Evolutionary conservation across 78 protist genomes (phyloP).

Genomic region (Tieghemostelium lacteum): DNA sequence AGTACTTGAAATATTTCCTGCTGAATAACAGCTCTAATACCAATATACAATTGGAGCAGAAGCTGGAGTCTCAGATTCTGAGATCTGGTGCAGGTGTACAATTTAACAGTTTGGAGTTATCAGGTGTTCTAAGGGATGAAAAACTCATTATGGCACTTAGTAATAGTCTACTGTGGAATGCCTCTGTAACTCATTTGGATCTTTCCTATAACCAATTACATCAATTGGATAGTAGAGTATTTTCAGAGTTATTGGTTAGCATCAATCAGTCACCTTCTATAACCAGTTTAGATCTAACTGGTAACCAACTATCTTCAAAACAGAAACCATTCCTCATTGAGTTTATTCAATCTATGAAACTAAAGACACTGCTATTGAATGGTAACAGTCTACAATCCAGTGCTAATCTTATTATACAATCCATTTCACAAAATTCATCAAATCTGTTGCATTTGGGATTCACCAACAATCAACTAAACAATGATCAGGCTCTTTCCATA

Average conservation of each 20-base stretch:
- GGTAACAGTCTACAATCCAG: slow-evolving; percentile 15
- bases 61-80: slow-evolving; percentile 4
- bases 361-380: slow-evolving; percentile 40
- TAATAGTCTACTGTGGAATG: slow-evolving; percentile 48
- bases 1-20: slow-evolving; percentile 19
- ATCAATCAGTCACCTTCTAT: slow-evolving; percentile 39
- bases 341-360: slow-evolving; percentile 66
- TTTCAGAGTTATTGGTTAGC: slow-evolving; percentile 32
- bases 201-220: slow-evolving; percentile 20
- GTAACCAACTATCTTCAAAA: slow-evolving; percentile 15
- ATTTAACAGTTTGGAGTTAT: slow-evolving; percentile 31
- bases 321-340: slow-evolving; percentile 49
- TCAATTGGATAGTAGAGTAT: slow-evolving; percentile 6
- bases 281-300: slow-evolving; percentile 20
- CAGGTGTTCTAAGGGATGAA: slow-evolving; percentile 43
- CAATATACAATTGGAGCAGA: background rate
- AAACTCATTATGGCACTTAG: slow-evolving; percentile 6
- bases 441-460: background rate
- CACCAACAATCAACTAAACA: slow-evolving; percentile 22
- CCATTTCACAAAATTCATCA: slow-evolving; percentile 23
- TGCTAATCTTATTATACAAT: slow-evolving; percentile 50
- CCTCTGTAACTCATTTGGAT: slow-evolving; percentile 26
- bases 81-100: background rate
- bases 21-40: background rate
- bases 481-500: slow-evolving; percentile 58